Percentiles rank a stretch among this genome's conserved stretches.
Conservation (phyloP, 192 early-diverging fungal genomes). For the Mortierella claussenii region DNA sequence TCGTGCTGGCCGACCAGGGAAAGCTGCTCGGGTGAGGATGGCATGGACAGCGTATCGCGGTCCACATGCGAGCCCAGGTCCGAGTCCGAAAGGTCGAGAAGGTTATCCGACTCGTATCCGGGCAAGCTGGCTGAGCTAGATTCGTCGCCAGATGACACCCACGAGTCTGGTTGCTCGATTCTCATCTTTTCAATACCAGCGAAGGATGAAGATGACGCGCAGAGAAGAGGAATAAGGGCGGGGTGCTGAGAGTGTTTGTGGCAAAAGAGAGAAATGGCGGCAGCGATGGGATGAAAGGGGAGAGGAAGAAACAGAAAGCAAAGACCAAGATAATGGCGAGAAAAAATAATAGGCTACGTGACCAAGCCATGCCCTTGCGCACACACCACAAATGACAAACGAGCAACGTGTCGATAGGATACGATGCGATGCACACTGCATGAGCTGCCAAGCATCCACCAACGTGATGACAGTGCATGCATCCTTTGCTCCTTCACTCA, state of each 20-base stretch:
- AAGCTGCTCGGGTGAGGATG: neutral
- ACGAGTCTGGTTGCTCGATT: neutral
- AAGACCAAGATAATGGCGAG: neutral
- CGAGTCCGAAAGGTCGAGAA: neutral
- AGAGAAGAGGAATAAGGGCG: neutral
- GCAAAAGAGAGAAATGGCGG: neutral
- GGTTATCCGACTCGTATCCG: neutral
- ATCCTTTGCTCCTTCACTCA: too few species aligned
- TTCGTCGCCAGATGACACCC: neutral
- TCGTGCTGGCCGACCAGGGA: too few species aligned
- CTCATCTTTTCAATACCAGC: too few species aligned
- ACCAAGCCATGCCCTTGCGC: too few species aligned
- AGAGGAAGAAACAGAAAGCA: neutral
- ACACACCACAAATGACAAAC: too few species aligned
- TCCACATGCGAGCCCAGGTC: neutral
- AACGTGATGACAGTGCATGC: too few species aligned
- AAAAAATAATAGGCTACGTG: neutral
- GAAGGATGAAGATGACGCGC: too few species aligned
- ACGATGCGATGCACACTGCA: too few species aligned
- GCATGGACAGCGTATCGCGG: neutral
- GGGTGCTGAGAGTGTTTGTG: neutral
- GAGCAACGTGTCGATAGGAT: too few species aligned
- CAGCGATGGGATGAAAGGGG: neutral
- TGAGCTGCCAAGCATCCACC: too few species aligned
- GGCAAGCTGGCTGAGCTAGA: neutral